Conservation (phyloP, 2,329 filamentous ascomycete species). For the Alternaria sp. region DNA sequence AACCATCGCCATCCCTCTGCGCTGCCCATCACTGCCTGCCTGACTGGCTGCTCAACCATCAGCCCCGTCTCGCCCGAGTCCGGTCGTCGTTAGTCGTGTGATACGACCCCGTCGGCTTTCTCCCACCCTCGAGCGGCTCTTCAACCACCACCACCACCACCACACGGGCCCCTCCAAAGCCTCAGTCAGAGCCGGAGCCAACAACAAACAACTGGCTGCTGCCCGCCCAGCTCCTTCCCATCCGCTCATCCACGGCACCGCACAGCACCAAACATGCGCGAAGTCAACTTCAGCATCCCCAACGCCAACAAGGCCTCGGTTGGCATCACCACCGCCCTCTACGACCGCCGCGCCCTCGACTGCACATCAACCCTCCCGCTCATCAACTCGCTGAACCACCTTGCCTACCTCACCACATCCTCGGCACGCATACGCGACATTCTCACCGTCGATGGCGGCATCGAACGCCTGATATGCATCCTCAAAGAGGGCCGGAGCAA, state of each 20-base stretch:
- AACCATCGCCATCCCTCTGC: conserved; percentile 33
- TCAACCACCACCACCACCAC: conserved; percentile 7
- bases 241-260: conserved; percentile 29
- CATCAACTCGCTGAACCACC: conserved; percentile 98
- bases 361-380: conserved; percentile 97
- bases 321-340: conserved; percentile 97
- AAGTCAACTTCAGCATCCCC: conserved; percentile 99
- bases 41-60: conserved; percentile 14
- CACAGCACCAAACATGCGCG: conserved; percentile 76
- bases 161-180: conserved; percentile 22
- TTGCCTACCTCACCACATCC: conserved; percentile 97
- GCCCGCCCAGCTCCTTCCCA: conserved; percentile 17
- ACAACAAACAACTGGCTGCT: conserved; percentile 3
- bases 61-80: conserved; percentile 14
- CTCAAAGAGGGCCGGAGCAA: conserved; percentile 96
- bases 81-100: conserved; percentile 13
- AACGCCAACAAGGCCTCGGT: conserved; percentile 99
- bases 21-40: background rate
- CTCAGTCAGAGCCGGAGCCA: conserved; percentile 3
- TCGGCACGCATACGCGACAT: conserved; percentile 98
- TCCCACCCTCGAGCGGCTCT: conserved; percentile 17
- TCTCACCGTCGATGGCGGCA: conserved; percentile 96
- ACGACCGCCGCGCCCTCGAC: conserved; percentile 95
- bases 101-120: conserved; percentile 22
- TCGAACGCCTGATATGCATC: conserved; percentile 95